Evolutionary conservation across 2,329 filamentous ascomycete genomes (phyloP).

Genomic region (Xylariales sp.): DNA sequence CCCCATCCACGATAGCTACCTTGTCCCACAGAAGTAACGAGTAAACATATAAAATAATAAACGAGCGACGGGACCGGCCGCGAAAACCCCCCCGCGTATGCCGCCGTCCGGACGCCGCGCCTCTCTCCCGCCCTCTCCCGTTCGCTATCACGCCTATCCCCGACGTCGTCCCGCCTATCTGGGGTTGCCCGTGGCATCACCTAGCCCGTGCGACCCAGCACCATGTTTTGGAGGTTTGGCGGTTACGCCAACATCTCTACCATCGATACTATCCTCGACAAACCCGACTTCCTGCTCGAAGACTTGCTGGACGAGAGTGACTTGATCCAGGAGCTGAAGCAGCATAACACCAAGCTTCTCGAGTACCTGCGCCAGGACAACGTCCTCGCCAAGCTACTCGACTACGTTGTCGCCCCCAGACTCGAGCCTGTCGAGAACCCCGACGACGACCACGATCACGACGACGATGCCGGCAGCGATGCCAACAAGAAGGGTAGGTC

Average conservation of each 20-base stretch:
- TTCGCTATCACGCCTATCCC: constrained; percentile 1
- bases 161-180: background rate
- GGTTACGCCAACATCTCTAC: constrained; percentile 97
- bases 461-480: constrained; percentile 50
- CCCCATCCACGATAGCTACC: background rate
- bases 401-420: constrained; percentile 89
- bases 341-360: constrained; percentile 97
- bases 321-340: constrained; percentile 96
- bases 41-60: background rate
- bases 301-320: constrained; percentile 96
- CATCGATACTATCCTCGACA: constrained; percentile 96
- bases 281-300: constrained; percentile 93
- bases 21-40: too few species aligned
- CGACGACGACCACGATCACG: constrained; percentile 58
- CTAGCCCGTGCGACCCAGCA: constrained; percentile 56
- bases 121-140: constrained; percentile 14
- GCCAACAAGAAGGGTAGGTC: constrained; percentile 54
- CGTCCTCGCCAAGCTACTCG: constrained; percentile 84
- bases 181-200: constrained; percentile 37
- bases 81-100: constrained; percentile 27
- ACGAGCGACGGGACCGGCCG: constrained; percentile 10
- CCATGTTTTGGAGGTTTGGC: constrained; percentile 99
- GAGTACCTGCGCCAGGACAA: constrained; percentile 92
- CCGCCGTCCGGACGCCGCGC: constrained; percentile 21
- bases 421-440: constrained; percentile 67